Base-by-base conservation (phyloP, 2,329 filamentous ascomycete species). In the Phoma sp. region DNA sequence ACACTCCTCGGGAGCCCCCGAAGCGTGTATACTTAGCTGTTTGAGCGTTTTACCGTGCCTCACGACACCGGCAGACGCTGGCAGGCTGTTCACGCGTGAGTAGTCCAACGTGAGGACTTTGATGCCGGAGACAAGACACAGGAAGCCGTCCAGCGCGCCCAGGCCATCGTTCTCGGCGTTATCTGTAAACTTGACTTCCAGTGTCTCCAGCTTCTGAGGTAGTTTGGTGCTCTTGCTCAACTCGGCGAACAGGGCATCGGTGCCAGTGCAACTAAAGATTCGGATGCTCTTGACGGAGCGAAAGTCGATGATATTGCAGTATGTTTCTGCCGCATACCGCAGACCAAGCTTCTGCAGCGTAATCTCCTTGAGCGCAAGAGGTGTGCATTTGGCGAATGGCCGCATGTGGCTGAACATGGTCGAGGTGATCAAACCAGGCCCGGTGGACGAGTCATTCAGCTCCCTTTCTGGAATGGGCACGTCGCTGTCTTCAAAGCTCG, bases 101-200 rank as follows among this genome's bases (percentile, higher is more conserved):
- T 81, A 61, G 58, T 81, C 79, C 30, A 82, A 68, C 5, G 75
- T 77, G 26, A 82, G 67, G 1, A 74, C 66, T 50, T 75, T 67
- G 47, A 82, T 66, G 2, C 79, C 79, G 11, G 76, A 74, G 0
- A 81, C 76, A 5, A 81, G 67, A 38, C 76, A 78, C 23, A 82
- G 57, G 59, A 81, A 80, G 26, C 76, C 78, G 32, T 82, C 79
- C 18, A 82, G 65, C 1, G 80, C 79, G 2, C 73, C 66, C 23
- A 82, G 60, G 5, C 75, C 75, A 45, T 81, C 79, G 28, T 79
- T 77, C 49, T 81, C 79, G 2, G 63, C 37, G 49, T 81, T 81
- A 43, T 81, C 79, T 25, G 77, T 74, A 56, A 81, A 78, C 61
- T 80, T 79, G 48, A 81, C 67, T 37, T 80, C 77, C 5, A 82